Evolutionary conservation across 192 early-diverging fungal species (phyloP).

Genomic region (Funneliformis mosseae): DNA sequence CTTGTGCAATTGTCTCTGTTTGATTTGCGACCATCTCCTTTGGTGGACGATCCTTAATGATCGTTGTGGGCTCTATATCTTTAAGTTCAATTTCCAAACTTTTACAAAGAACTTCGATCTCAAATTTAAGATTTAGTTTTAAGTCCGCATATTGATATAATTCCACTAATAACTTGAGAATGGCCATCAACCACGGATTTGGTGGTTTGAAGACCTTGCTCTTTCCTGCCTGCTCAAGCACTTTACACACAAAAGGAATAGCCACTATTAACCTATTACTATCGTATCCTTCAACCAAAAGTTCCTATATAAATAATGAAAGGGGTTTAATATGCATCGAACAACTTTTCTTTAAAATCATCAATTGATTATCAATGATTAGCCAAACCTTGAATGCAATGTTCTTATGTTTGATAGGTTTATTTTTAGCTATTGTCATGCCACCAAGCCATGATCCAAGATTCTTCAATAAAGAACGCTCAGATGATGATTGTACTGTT

Average conservation of each 20-base stretch:
- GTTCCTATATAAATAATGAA: slow-evolving; percentile 54
- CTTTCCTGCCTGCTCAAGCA: slow-evolving; percentile 83
- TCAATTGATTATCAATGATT: background rate
- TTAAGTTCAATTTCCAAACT: slow-evolving; percentile 83
- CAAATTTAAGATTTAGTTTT: slow-evolving; percentile 96
- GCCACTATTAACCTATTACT: slow-evolving; percentile 87
- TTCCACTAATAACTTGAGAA: slow-evolving; percentile 89
- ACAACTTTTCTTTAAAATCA: background rate
- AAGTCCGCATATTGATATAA: slow-evolving; percentile 92
- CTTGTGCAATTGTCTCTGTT: slow-evolving; percentile 37
- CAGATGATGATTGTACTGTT: slow-evolving; percentile 85
- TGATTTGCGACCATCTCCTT: slow-evolving; percentile 41
- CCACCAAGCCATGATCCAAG: slow-evolving; percentile 96
- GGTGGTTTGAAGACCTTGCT: slow-evolving; percentile 92
- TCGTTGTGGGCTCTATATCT: slow-evolving; percentile 66
- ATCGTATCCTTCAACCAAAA: slow-evolving; percentile 91
- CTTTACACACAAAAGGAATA: slow-evolving; percentile 98
- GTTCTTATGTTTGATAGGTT: slow-evolving; percentile 94
- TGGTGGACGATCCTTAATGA: slow-evolving; percentile 66
- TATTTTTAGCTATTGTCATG: slow-evolving; percentile 94
- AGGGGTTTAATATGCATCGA: background rate
- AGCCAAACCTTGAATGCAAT: slow-evolving; percentile 81
- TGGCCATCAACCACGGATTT: slow-evolving; percentile 98
- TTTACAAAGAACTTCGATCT: slow-evolving; percentile 98
- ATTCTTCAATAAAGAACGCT: slow-evolving; percentile 91